Evolutionary conservation across 2,329 filamentous ascomycete genomes (phyloP).

Genomic region (Cordyceps tenuipes): DNA sequence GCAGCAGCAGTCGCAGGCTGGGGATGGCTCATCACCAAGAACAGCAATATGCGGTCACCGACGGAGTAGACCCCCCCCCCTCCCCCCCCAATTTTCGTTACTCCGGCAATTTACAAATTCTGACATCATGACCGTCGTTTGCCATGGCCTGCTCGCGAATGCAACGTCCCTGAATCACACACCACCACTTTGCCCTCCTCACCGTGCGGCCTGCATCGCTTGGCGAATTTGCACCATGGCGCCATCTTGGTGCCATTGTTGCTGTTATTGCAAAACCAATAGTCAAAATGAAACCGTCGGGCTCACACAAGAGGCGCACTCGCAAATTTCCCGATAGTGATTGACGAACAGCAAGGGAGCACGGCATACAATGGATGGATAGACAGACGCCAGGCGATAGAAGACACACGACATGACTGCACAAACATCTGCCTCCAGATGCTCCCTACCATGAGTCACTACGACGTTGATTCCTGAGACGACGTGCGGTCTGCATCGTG

Average conservation of each 20-base stretch:
- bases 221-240: not conserved
- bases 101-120: not conserved
- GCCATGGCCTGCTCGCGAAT: not conserved
- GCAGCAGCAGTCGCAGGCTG: not conserved
- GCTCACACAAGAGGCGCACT: not conserved
- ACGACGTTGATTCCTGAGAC: not conserved
- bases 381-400: no score
- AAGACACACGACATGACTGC: not conserved
- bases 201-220: slow-evolving; percentile 3
- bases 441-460: not conserved
- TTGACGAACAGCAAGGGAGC: not conserved
- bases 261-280: not conserved
- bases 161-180: not conserved
- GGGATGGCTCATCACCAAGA: not conserved
- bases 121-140: not conserved
- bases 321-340: not conserved
- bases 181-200: not conserved
- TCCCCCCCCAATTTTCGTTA: not conserved
- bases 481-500: not conserved
- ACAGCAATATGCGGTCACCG: not conserved
- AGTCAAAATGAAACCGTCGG: not conserved
- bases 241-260: not conserved
- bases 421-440: not conserved
- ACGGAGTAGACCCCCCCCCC: not conserved
- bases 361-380: not conserved